phyloP scores from a whole-genome alignment of 1,284 basidiomycete species.

The Fomitopsis pinicola region DNA sequence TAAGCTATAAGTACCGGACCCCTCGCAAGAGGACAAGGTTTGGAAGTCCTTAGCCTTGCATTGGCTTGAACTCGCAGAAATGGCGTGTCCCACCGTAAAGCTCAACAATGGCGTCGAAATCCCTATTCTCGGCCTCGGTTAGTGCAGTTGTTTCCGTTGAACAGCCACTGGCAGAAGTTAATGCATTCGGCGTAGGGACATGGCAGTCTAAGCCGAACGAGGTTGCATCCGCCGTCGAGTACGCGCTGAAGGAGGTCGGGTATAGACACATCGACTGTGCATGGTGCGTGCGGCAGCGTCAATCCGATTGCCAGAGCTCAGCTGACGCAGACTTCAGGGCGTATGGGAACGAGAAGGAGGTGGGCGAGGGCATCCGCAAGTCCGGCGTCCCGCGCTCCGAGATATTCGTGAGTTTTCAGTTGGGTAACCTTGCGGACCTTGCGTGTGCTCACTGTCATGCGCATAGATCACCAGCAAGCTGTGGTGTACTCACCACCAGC shows the following conservation, averaged over 20 bases:
- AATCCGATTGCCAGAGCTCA: neutral
- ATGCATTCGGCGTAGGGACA: conserved; percentile 46
- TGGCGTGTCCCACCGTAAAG: conserved; percentile 44
- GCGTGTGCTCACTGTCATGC: neutral
- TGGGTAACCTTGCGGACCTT: conserved; percentile 11
- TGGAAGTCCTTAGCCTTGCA: neutral
- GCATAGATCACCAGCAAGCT: conserved; percentile 62
- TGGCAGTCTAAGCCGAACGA: conserved; percentile 78
- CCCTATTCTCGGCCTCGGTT: conserved; percentile 71
- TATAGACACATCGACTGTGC: conserved; percentile 83
- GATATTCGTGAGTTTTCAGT: conserved; percentile 60
- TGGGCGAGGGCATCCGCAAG: conserved; percentile 77
- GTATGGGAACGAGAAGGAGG: conserved; percentile 79
- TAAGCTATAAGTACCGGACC: neutral
- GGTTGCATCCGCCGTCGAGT: conserved; percentile 63
- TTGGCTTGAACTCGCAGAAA: conserved; percentile 1
- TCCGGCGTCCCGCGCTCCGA: conserved; percentile 78
- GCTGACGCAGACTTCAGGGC: conserved; percentile 33
- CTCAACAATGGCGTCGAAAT: conserved; percentile 69
- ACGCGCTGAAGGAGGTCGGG: conserved; percentile 69
- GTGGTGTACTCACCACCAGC: conserved; percentile 71
- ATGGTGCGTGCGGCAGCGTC: conserved; percentile 37
- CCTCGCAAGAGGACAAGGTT: neutral
- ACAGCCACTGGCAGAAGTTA: neutral
- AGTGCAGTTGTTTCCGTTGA: conserved; percentile 2